A percentile compares a stretch with the other conserved stretches of the same genome.
phyloP scores from a whole-genome alignment of 768 basidiomycete genomes.

The Rhodotorula paludigena region DNA sequence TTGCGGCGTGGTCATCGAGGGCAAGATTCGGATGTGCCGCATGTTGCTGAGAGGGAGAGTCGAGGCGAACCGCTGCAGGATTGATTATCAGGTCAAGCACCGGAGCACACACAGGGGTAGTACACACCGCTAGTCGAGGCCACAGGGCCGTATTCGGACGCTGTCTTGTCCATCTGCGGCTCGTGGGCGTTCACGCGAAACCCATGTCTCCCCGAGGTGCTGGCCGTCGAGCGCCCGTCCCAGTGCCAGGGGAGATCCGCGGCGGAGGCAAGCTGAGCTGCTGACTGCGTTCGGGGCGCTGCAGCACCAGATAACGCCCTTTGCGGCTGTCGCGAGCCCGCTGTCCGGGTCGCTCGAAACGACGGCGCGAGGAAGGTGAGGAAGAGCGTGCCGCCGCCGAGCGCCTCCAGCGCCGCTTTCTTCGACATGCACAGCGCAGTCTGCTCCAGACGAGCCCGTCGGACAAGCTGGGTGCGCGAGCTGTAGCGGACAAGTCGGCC shows the following conservation, averaged over 20 bases:
- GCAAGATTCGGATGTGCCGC: background rate
- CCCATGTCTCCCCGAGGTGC: background rate
- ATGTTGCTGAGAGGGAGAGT: background rate
- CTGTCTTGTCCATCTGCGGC: rapidly evolving
- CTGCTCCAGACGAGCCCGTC: too few species aligned
- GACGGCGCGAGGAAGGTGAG: constrained; percentile 3
- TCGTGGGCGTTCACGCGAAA: background rate
- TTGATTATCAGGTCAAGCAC: background rate
- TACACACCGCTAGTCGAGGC: constrained; percentile 24
- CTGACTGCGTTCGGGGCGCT: background rate
- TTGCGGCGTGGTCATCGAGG: too few species aligned
- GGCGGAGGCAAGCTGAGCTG: rapidly evolving
- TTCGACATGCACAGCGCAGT: background rate
- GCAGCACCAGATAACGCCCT: background rate
- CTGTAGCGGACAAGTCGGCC: background rate
- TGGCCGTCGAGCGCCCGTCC: background rate
- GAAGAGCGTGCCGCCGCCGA: background rate
- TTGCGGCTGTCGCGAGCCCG: background rate
- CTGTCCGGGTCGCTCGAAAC: too few species aligned
- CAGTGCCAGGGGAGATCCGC: background rate
- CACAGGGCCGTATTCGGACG: background rate
- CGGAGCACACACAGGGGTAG: background rate
- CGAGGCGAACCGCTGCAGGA: constrained; percentile 21
- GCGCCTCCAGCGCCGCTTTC: background rate
- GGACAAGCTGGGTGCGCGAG: background rate